Conservation (phyloP, 257 asterid species). For the Ilex asprella region DNA sequence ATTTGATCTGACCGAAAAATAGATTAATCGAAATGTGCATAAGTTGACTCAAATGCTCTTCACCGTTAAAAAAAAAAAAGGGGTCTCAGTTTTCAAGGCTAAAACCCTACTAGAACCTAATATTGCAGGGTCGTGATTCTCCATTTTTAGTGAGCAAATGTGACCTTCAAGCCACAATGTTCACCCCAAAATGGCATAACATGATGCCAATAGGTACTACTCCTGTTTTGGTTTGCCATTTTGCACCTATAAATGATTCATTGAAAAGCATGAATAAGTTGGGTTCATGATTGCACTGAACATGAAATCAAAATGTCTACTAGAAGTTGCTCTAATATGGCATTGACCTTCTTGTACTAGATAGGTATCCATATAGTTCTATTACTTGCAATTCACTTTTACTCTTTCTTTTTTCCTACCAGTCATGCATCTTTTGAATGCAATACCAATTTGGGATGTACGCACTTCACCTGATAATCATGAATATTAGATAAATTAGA, state of each 20-base stretch:
- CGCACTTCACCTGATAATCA: no score
- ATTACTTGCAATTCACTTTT: neutral
- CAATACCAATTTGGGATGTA: no score
- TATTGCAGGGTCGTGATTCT: no score
- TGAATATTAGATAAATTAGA: no score
- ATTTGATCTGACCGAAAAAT: no score
- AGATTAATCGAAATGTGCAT: no score
- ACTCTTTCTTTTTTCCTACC: neutral
- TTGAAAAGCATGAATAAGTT: constrained; percentile 5
- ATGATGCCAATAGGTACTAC: constrained; percentile 7
- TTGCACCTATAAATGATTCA: constrained; percentile 3
- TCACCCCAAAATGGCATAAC: constrained; percentile 12
- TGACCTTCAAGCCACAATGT: constrained; percentile 25
- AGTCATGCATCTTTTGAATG: no score
- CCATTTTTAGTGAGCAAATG: constrained; percentile 16
- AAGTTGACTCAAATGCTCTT: no score
- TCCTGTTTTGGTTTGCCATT: constrained; percentile 3
- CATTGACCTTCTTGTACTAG: neutral
- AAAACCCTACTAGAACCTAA: no score
- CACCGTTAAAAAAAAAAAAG: no score
- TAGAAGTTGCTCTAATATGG: neutral
- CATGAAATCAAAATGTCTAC: constrained; percentile 4
- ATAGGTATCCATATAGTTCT: neutral
- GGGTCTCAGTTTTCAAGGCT: no score
- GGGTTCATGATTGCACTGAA: constrained; percentile 10